Evolutionary conservation across 345 rosid genomes (phyloP).

Genomic region (Citrus unshiu): DNA sequence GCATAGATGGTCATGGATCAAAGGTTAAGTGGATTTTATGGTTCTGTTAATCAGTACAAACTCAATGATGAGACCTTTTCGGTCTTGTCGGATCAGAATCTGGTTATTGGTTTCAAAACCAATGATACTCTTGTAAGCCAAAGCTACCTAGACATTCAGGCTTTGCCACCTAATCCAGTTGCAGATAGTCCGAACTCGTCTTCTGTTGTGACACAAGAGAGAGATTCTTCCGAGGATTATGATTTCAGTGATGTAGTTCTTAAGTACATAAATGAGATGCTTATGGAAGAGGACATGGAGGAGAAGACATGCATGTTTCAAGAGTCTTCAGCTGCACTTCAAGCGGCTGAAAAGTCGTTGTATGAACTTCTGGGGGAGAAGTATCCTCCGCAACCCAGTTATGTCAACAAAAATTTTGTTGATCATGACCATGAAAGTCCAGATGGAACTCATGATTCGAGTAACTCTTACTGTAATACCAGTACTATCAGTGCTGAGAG

Average conservation of each 20-base stretch:
- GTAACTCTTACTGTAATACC: conserved; percentile 1
- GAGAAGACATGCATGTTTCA: conserved; percentile 51
- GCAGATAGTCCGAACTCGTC: not conserved
- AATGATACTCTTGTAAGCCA: conserved; percentile 2
- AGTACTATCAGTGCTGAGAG: conserved; percentile 7
- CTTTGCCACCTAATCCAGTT: conserved; percentile 14
- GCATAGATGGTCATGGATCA: conserved; percentile 41
- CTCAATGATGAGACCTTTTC: conserved; percentile 15
- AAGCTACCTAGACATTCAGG: conserved; percentile 16
- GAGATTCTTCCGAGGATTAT: conserved; percentile 36
- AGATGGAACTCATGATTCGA: conserved; percentile 17
- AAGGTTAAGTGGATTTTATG: conserved; percentile 15
- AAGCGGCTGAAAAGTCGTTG: conserved; percentile 55
- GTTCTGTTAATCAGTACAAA: conserved; percentile 26
- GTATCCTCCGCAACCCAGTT: conserved; percentile 36
- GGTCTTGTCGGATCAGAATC: conserved; percentile 14
- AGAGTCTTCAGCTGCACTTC: conserved; percentile 55
- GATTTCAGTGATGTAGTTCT: conserved; percentile 58
- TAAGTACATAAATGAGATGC: conserved; percentile 48
- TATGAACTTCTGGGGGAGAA: conserved; percentile 59
- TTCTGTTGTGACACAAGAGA: conserved; percentile 13
- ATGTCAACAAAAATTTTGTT: not conserved
- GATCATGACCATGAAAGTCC: conserved; percentile 15
- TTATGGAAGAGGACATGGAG: conserved; percentile 66
- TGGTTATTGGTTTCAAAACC: conserved; percentile 5